Evolutionary conservation across 768 basidiomycete species (phyloP).

Genomic region (Suillus subalutaceus): DNA sequence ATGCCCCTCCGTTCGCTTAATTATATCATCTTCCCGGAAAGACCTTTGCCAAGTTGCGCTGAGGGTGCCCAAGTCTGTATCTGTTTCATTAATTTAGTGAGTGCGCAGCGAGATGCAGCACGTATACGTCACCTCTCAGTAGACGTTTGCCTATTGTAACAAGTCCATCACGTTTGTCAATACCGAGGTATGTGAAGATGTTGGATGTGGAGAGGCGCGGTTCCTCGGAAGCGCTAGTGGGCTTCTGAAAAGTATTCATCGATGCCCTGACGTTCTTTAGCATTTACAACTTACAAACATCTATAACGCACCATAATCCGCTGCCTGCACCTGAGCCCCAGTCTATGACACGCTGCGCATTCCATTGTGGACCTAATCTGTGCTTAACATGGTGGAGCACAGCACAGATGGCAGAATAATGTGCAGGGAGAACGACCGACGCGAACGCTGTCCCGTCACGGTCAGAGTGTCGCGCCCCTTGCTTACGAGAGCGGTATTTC

Average conservation of each 20-base stretch:
- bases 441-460: constrained; percentile 86
- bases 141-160: constrained; percentile 67
- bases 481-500: constrained; percentile 61
- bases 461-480: constrained; percentile 58
- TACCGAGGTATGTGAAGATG: constrained; percentile 65
- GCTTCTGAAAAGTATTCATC: constrained; percentile 61
- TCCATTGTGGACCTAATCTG: constrained; percentile 66
- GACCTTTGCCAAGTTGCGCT: constrained; percentile 58
- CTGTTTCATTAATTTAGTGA: constrained; percentile 37
- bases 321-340: constrained; percentile 87
- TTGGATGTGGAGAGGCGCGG: constrained; percentile 49
- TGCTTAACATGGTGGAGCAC: constrained; percentile 70
- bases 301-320: constrained; percentile 69
- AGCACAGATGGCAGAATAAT: constrained; percentile 80
- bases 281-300: constrained; percentile 6
- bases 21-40: constrained; percentile 50
- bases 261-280: constrained; percentile 57
- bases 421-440: constrained; percentile 81
- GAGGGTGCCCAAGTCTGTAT: constrained; percentile 48
- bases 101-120: constrained; percentile 13
- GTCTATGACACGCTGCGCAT: constrained; percentile 66
- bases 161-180: constrained; percentile 79
- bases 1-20: constrained; percentile 45
- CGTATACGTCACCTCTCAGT: constrained; percentile 46
- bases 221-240: constrained; percentile 30